phyloP scores from a whole-genome alignment of 805 yeast species.

The Sugiyamaella mastotermitis region DNA sequence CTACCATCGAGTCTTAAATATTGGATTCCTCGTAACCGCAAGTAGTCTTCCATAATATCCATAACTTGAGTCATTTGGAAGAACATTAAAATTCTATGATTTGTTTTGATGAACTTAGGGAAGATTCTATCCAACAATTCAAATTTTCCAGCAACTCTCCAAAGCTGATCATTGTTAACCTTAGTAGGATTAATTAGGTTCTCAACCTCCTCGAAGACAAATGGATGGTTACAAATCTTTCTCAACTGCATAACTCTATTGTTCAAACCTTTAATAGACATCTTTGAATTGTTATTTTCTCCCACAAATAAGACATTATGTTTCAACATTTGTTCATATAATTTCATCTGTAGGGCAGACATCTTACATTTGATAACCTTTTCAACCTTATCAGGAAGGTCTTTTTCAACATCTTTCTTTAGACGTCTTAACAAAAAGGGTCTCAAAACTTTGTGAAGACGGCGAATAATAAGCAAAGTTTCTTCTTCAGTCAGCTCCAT shows the following conservation, averaged over 20 bases:
- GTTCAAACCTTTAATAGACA: conserved; percentile 71
- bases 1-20: conserved; percentile 91
- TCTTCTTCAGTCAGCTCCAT: conserved; percentile 95
- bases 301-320: conserved; percentile 75
- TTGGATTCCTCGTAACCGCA: conserved; percentile 62
- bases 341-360: conserved; percentile 74
- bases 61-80: conserved; percentile 98
- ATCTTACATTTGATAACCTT: conserved; percentile 90
- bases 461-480: conserved; percentile 82
- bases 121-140: conserved; percentile 82
- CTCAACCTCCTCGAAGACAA: conserved; percentile 92
- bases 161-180: conserved; percentile 65
- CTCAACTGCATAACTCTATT: conserved; percentile 94
- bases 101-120: conserved; percentile 79
- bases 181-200: conserved; percentile 66
- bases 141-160: conserved; percentile 95
- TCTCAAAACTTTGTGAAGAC: conserved; percentile 91
- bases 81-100: conserved; percentile 86
- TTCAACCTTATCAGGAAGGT: conserved; percentile 91
- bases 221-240: conserved; percentile 96
- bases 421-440: conserved; percentile 91
- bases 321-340: conserved; percentile 88
- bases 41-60: conserved; percentile 97
- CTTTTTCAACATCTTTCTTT: conserved; percentile 96
- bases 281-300: conserved; percentile 35